These are phyloP conservation scores for Acer campestre DNA, from an alignment of 345 rosid species.

Conservation along the genomic window DNA sequence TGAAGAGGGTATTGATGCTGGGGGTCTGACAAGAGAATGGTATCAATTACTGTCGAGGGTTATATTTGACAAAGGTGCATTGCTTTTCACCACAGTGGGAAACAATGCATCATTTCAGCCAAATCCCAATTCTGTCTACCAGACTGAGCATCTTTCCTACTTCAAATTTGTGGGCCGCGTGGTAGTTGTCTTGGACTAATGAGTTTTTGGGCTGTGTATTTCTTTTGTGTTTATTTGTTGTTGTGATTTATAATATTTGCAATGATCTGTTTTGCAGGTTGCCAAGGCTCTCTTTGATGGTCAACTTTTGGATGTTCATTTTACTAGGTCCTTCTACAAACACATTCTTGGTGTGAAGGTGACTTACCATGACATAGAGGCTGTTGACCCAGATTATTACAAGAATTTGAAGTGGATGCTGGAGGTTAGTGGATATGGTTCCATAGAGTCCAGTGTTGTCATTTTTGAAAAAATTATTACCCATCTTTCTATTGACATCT, in stretches of 20 bases:
- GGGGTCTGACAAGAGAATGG: constrained; percentile 98
- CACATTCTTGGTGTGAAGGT: constrained; percentile 96
- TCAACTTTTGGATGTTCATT: constrained; percentile 95
- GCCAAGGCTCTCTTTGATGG: constrained; percentile 96
- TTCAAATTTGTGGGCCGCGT: constrained; percentile 95
- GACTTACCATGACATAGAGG: constrained; percentile 98
- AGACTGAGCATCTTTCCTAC: constrained; percentile 96
- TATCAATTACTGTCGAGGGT: constrained; percentile 95
- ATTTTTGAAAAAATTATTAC: background rate
- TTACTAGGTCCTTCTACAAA: constrained; percentile 93
- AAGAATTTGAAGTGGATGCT: constrained; percentile 96
- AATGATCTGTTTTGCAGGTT: constrained; percentile 56
- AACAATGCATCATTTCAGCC: constrained; percentile 97
- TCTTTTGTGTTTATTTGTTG: constrained; percentile 6
- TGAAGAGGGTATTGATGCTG: constrained; percentile 99
- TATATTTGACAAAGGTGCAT: constrained; percentile 90
- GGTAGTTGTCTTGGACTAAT: constrained; percentile 50
- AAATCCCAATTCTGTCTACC: constrained; percentile 93
- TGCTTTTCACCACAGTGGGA: constrained; percentile 95
- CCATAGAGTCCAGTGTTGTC: background rate
- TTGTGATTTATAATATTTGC: constrained; percentile 15
- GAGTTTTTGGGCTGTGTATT: constrained; percentile 12
- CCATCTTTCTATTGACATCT: background rate
- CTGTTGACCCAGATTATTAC: constrained; percentile 99
- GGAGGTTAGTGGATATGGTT: constrained; percentile 60